Percentiles rank a stretch among this genome's conserved stretches.
Conservation (phyloP, 805 yeast species). For the Myxozyma monticola region DNA sequence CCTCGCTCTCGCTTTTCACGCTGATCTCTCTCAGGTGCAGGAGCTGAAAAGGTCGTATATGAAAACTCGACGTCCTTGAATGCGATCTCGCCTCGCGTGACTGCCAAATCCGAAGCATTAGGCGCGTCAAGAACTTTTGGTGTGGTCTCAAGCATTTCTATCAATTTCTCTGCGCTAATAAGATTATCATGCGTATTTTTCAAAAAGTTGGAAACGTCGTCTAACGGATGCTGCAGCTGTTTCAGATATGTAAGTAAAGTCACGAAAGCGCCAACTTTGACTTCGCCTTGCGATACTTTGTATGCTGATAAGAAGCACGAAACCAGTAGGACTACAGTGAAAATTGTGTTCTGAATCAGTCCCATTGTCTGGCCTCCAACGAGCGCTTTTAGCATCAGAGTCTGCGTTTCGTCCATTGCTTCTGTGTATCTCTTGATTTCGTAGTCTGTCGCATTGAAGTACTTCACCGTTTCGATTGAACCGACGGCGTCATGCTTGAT, state of each 20-base stretch:
- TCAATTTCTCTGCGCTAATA: slow-evolving; percentile 94
- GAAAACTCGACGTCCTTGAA: slow-evolving; percentile 94
- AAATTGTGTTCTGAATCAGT: slow-evolving; percentile 75
- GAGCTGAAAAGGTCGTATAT: slow-evolving; percentile 82
- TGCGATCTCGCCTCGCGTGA: slow-evolving; percentile 72
- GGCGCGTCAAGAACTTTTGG: slow-evolving; percentile 64
- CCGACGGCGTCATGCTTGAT: slow-evolving; percentile 93
- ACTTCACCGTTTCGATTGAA: slow-evolving; percentile 93
- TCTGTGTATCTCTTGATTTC: slow-evolving; percentile 75
- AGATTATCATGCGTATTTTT: slow-evolving; percentile 95
- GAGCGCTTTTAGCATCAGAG: slow-evolving; percentile 66
- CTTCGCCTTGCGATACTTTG: slow-evolving; percentile 79
- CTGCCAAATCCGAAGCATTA: slow-evolving; percentile 59
- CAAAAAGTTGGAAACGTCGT: slow-evolving; percentile 89
- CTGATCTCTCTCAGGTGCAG: slow-evolving; percentile 82
- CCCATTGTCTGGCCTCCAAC: slow-evolving; percentile 70
- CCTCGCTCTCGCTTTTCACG: too few species aligned
- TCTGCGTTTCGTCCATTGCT: slow-evolving; percentile 69
- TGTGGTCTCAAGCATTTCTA: slow-evolving; percentile 75
- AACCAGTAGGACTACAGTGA: slow-evolving; percentile 84
- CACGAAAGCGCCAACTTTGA: slow-evolving; percentile 93
- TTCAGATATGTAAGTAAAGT: slow-evolving; percentile 72
- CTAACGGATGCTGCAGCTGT: slow-evolving; percentile 94
- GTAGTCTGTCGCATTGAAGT: slow-evolving; percentile 83
- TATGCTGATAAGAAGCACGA: slow-evolving; percentile 96